These are phyloP conservation scores for Xylaria palmicola DNA, from an alignment of 495 filamentous ascomycete species.

Conservation along the genomic window DNA sequence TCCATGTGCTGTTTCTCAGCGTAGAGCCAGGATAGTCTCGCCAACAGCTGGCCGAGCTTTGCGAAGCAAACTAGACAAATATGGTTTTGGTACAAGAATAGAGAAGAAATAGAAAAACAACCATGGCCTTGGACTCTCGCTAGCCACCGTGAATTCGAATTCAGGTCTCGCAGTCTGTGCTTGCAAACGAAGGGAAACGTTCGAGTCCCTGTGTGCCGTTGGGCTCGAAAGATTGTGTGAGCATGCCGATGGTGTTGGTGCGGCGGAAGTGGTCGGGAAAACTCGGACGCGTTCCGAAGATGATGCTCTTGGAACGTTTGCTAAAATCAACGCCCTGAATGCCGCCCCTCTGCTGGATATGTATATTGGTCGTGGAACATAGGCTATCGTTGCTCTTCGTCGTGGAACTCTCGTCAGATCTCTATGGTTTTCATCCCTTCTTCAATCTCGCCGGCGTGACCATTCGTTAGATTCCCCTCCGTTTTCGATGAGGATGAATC, in stretches of 20 bases:
- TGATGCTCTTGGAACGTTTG: conserved; percentile 15
- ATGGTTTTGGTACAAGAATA: conserved; percentile 30
- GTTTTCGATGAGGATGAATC: conserved; percentile 22
- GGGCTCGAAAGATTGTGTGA: not conserved
- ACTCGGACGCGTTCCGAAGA: conserved; percentile 1
- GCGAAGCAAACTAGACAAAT: conserved; percentile 12
- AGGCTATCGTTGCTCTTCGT: conserved; percentile 25
- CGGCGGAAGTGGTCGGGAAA: not conserved
- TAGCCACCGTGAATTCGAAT: not conserved
- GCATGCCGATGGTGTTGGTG: not conserved
- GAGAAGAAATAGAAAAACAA: conserved; percentile 16
- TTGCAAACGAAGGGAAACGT: conserved; percentile 3
- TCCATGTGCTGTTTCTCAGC: not conserved
- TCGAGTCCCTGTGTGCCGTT: conserved; percentile 16
- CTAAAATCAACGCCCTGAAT: conserved; percentile 28
- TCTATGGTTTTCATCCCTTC: conserved; percentile 59
- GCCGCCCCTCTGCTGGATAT: conserved; percentile 31
- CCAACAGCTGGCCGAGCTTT: not conserved
- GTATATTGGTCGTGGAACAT: conserved; percentile 29
- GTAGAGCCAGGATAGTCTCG: not conserved
- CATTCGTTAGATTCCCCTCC: conserved; percentile 24
- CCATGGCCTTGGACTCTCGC: conserved; percentile 16
- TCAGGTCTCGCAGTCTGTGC: not conserved
- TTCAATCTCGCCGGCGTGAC: conserved; percentile 31
- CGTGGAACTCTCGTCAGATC: conserved; percentile 43